These are phyloP conservation scores for Coffea humblotiana DNA, from an alignment of 305 asterid genomes.

Conservation along the genomic window DNA sequence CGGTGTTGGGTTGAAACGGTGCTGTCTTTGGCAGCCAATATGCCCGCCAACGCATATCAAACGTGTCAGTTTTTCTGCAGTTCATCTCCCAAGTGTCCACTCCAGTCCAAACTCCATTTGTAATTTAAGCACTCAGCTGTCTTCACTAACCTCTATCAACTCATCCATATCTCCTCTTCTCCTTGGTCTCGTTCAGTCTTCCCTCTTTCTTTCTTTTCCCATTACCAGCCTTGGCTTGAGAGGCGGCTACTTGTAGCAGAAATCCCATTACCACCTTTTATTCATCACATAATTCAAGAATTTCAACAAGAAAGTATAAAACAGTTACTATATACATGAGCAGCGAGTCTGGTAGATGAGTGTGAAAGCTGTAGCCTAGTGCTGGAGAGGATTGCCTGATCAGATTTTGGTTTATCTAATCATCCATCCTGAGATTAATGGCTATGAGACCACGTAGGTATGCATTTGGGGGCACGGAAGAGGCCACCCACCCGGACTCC, in stretches of 20 bases:
- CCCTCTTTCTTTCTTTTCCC: background rate
- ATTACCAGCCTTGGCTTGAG: background rate
- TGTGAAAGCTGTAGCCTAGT: background rate
- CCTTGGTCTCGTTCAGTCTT: background rate
- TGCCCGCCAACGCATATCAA: conserved; percentile 38
- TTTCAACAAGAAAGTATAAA: too few relatives aligned
- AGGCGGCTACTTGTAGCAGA: background rate
- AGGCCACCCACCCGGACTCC: conserved; percentile 87
- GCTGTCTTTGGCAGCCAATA: too few relatives aligned
- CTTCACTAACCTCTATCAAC: background rate
- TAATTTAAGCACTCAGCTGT: conserved; percentile 4
- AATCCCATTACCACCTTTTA: background rate
- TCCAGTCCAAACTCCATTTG: conserved; percentile 1
- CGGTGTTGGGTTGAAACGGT: background rate
- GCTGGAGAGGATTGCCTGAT: background rate
- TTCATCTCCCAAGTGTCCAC: conserved; percentile 69
- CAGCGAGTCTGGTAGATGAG: background rate
- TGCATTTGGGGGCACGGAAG: conserved; percentile 73
- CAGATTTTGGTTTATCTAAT: background rate
- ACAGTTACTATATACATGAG: background rate
- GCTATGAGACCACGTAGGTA: conserved; percentile 53
- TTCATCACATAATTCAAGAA: too few relatives aligned
- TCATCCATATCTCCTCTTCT: conserved; percentile 8
- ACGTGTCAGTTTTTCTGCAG: conserved; percentile 73
- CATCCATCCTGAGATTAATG: background rate